Conservation (phyloP, 176 grass and related monocot species). For the Oryza brachyantha region DNA sequence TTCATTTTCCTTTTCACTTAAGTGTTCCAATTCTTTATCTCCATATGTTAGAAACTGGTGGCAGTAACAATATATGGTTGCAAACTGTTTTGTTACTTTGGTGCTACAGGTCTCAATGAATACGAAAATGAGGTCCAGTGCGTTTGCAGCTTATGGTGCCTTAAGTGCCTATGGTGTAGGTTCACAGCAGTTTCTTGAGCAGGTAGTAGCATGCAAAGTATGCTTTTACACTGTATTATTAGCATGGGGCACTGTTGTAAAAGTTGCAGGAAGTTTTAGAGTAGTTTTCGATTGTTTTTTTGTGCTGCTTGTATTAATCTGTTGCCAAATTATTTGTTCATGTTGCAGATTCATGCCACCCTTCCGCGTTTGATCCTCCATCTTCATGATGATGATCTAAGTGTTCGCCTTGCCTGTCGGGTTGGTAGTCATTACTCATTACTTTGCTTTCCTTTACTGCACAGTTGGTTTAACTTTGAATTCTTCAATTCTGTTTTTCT, state of each 20-base stretch:
- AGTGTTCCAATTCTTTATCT: neutral
- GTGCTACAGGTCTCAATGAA: slow-evolving; percentile 79
- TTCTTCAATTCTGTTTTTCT: slow-evolving; percentile 15
- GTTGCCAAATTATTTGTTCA: neutral
- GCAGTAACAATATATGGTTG: neutral
- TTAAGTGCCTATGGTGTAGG: slow-evolving; percentile 77
- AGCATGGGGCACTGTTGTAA: slow-evolving; percentile 13
- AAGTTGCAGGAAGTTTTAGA: slow-evolving; percentile 11
- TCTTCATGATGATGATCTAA: slow-evolving; percentile 56
- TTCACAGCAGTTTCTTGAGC: slow-evolving; percentile 93
- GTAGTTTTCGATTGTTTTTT: slow-evolving; percentile 19
- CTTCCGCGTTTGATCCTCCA: slow-evolving; percentile 65
- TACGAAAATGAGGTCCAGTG: slow-evolving; percentile 91
- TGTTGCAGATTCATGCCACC: slow-evolving; percentile 54
- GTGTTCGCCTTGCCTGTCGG: slow-evolving; percentile 75
- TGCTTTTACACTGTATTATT: slow-evolving; percentile 15
- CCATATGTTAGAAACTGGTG: slow-evolving; percentile 12
- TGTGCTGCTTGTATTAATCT: neutral
- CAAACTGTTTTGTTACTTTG: slow-evolving; percentile 31
- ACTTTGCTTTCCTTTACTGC: neutral
- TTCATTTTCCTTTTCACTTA: neutral
- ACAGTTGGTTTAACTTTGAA: slow-evolving; percentile 19
- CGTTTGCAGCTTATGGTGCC: slow-evolving; percentile 97
- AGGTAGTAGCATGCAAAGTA: slow-evolving; percentile 59
- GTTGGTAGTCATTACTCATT: slow-evolving; percentile 28